A percentile compares a stretch with the other conserved stretches of the same genome.
These are phyloP conservation scores for Metahyphopichia silvanorum DNA, from an alignment of 805 yeast species.

Conservation along the genomic window DNA sequence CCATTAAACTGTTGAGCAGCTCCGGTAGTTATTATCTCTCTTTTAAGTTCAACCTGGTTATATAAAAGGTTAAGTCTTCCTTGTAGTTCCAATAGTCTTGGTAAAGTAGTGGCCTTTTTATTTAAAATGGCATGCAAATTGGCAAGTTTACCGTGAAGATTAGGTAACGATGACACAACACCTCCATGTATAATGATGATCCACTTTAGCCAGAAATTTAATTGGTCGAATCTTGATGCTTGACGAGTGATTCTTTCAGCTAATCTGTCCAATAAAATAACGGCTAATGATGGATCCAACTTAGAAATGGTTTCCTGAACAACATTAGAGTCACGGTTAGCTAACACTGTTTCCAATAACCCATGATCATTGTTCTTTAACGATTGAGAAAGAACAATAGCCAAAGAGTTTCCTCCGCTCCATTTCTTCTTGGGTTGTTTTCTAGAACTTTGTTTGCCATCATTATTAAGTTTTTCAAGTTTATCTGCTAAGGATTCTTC, in stretches of 20 bases:
- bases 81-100: slow-evolving; percentile 49
- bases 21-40: slow-evolving; percentile 27
- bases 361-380: slow-evolving; percentile 82
- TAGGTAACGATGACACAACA: slow-evolving; percentile 44
- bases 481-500: slow-evolving; percentile 54
- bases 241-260: slow-evolving; percentile 53
- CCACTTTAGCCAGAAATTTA: slow-evolving; percentile 56
- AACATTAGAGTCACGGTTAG: slow-evolving; percentile 47
- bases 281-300: slow-evolving; percentile 48
- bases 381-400: slow-evolving; percentile 86
- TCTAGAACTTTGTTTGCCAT: slow-evolving; percentile 10
- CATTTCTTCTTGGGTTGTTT: slow-evolving; percentile 41
- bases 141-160: slow-evolving; percentile 39
- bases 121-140: slow-evolving; percentile 46
- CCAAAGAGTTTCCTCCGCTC: slow-evolving; percentile 64
- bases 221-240: slow-evolving; percentile 45
- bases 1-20: slow-evolving; percentile 3
- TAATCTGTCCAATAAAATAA: slow-evolving; percentile 47
- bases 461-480: slow-evolving; percentile 33
- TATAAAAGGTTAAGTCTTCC: slow-evolving; percentile 48
- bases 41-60: slow-evolving; percentile 40
- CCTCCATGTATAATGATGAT: slow-evolving; percentile 51
- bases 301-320: slow-evolving; percentile 49
- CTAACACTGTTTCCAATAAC: slow-evolving; percentile 78
- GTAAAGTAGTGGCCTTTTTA: slow-evolving; percentile 47